These are phyloP conservation scores for Penicillium aurantiogriseum DNA, from an alignment of 2,329 filamentous ascomycete species.

Conservation along the genomic window DNA sequence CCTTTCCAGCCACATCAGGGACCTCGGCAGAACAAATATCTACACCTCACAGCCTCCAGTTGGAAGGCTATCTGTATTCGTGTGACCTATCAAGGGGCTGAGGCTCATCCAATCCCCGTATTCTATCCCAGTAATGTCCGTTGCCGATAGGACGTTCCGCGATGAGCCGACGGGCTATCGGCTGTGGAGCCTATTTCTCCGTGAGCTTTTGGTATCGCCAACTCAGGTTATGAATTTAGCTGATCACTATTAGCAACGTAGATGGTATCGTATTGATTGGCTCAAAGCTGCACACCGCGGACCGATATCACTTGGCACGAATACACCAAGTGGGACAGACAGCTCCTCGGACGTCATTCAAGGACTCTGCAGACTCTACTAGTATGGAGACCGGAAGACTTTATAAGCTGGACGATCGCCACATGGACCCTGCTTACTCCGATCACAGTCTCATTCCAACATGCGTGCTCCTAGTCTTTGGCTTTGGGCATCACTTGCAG, in stretches of 20 bases:
- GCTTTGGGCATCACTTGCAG: constrained; percentile 16
- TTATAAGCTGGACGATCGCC: not conserved
- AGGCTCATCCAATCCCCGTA: not conserved
- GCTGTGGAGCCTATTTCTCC: constrained; percentile 11
- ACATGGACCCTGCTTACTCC: not conserved
- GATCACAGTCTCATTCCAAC: not conserved
- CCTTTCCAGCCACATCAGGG: no score
- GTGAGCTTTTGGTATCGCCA: not conserved
- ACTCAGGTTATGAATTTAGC: not conserved
- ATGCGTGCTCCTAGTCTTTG: constrained; percentile 15
- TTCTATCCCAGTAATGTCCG: no score
- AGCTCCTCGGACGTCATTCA: not conserved
- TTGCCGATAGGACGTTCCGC: constrained; percentile 6
- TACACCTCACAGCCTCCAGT: no score
- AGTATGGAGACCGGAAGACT: not conserved
- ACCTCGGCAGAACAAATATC: no score
- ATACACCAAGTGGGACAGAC: not conserved
- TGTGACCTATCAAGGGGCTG: accelerated
- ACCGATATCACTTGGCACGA: not conserved
- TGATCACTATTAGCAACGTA: constrained; percentile 9
- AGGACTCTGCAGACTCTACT: not conserved
- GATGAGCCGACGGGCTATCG: constrained; percentile 13
- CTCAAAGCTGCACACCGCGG: no score
- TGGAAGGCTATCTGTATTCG: no score
- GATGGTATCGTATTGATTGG: not conserved